Evolutionary conservation across 345 rosid species (phyloP).

Genomic region (Brassica juncea): DNA sequence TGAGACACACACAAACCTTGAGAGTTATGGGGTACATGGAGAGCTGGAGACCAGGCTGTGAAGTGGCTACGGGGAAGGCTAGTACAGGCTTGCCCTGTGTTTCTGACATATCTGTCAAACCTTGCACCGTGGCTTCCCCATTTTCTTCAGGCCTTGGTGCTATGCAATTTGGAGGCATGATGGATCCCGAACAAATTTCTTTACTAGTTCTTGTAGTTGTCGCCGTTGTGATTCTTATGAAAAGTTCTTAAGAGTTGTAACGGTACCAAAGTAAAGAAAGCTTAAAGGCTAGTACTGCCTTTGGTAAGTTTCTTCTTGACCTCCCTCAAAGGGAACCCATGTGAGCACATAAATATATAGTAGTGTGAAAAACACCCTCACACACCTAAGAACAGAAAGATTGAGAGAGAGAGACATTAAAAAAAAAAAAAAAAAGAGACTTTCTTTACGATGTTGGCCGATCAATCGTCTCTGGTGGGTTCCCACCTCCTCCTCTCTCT

Average conservation of each 20-base stretch:
- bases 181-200: constrained; percentile 30
- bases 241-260: constrained; percentile 19
- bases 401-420: constrained; percentile 29
- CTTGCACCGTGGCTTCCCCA: constrained; percentile 43
- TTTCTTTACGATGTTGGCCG: constrained; percentile 44
- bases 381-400: constrained; percentile 34
- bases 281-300: constrained; percentile 40
- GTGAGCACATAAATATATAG: constrained; percentile 57
- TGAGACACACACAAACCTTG: constrained; percentile 55
- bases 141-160: constrained; percentile 60
- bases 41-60: constrained; percentile 52
- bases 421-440: neutral
- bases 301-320: constrained; percentile 44
- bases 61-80: constrained; percentile 46
- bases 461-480: constrained; percentile 45
- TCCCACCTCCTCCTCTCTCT: constrained; percentile 32
- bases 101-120: constrained; percentile 47
- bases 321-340: constrained; percentile 52
- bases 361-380: constrained; percentile 25
- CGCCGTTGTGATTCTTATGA: constrained; percentile 21
- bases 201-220: constrained; percentile 5
- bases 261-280: constrained; percentile 15
- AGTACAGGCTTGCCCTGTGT: constrained; percentile 46
- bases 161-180: constrained; percentile 54
- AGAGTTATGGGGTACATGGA: constrained; percentile 63